Conservation (phyloP, 2,329 filamentous ascomycete genomes). For the Calonectria ilicicola region DNA sequence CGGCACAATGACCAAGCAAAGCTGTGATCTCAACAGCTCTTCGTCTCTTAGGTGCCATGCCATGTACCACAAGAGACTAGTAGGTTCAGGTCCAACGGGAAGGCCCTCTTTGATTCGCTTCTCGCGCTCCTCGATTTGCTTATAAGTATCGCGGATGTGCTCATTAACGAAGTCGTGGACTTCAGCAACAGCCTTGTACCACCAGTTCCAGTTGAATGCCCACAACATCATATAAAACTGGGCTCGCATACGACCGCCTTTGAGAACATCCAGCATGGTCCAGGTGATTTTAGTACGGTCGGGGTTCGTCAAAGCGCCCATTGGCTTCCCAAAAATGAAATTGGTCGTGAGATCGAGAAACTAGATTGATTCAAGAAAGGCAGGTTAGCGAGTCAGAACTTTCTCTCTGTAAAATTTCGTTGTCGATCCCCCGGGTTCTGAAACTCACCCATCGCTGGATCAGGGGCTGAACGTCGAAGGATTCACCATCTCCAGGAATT, state of each 20-base stretch:
- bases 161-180: slow-evolving; percentile 30
- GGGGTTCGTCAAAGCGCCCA: slow-evolving; percentile 26
- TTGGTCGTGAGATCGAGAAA: slow-evolving; percentile 32
- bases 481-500: slow-evolving; percentile 29
- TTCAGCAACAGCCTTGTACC: slow-evolving; percentile 27
- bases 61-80: slow-evolving; percentile 31
- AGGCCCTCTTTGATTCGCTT: slow-evolving; percentile 27
- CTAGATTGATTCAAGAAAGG: slow-evolving; percentile 8
- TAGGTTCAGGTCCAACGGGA: slow-evolving; percentile 24
- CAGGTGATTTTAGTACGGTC: slow-evolving; percentile 30
- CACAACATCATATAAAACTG: slow-evolving; percentile 30
- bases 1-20: slow-evolving; percentile 31
- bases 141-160: slow-evolving; percentile 27
- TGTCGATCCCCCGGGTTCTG: no score
- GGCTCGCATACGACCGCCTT: slow-evolving; percentile 26
- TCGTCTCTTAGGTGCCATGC: slow-evolving; percentile 25
- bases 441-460: slow-evolving; percentile 30
- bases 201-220: slow-evolving; percentile 36
- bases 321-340: slow-evolving; percentile 32
- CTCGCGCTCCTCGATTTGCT: slow-evolving; percentile 28
- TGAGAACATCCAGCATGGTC: slow-evolving; percentile 31
- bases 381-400: background rate
- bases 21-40: slow-evolving; percentile 24
- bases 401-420: background rate
- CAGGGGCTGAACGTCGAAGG: slow-evolving; percentile 30